Evolutionary conservation across 1,284 basidiomycete genomes (phyloP).

Genomic region (Sporisorium scitamineum): DNA sequence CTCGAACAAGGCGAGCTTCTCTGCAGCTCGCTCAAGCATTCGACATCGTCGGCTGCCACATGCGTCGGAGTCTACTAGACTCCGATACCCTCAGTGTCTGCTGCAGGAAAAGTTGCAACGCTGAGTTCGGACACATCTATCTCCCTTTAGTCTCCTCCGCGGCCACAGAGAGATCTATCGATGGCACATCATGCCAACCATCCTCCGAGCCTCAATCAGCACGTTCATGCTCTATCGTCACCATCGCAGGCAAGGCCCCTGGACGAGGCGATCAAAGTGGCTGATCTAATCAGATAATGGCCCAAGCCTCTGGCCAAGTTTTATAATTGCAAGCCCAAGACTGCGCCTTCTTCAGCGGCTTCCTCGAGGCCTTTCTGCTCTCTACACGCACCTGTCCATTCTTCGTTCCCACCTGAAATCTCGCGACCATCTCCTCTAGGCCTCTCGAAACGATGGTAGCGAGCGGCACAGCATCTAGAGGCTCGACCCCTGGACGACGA

Average conservation of each 20-base stretch:
- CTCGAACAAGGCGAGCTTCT: background rate
- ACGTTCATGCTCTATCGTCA: background rate
- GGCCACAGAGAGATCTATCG: background rate
- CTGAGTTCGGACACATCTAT: constrained; percentile 2
- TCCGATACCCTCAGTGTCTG: constrained; percentile 2
- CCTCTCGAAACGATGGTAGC: background rate
- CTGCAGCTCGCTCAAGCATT: background rate
- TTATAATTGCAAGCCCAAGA: background rate
- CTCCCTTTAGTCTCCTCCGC: background rate
- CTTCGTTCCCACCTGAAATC: background rate
- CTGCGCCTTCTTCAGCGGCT: background rate
- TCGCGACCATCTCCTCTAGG: background rate
- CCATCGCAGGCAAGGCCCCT: background rate
- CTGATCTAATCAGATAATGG: background rate
- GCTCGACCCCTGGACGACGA: background rate
- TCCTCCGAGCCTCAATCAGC: background rate
- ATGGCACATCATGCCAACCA: background rate
- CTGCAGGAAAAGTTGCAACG: background rate
- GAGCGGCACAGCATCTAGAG: background rate
- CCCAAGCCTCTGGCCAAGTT: background rate
- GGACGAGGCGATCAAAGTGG: background rate
- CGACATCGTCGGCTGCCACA: no score
- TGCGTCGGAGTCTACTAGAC: background rate
- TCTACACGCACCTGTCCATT: background rate
- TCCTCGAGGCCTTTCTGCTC: background rate